Evolutionary conservation across 768 basidiomycete species (phyloP).

Genomic region (Tricholomella constricta): DNA sequence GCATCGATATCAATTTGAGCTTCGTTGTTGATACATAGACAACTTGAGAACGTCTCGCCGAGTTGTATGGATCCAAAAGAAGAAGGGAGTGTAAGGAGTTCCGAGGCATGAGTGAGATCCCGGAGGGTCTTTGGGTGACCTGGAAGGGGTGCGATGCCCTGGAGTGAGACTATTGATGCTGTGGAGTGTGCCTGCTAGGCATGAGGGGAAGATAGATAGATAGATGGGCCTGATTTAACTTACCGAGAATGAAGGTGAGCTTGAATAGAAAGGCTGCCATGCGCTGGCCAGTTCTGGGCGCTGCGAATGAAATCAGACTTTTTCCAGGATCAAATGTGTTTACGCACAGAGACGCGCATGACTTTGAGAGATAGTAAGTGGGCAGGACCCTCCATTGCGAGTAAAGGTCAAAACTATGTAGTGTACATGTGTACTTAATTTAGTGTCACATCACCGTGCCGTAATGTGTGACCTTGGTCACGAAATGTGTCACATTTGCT

Average conservation of each 20-base stretch:
- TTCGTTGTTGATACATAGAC: slow-evolving; percentile 83
- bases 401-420: too few relatives aligned
- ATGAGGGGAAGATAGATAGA: slow-evolving; percentile 1
- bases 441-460: neutral
- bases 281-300: slow-evolving; percentile 72
- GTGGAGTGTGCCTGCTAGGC: slow-evolving; percentile 63
- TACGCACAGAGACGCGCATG: slow-evolving; percentile 84
- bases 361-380: slow-evolving; percentile 82
- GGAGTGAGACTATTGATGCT: slow-evolving; percentile 73
- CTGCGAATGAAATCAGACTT: slow-evolving; percentile 36
- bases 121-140: slow-evolving; percentile 84
- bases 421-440: too few relatives aligned
- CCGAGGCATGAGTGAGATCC: slow-evolving; percentile 77
- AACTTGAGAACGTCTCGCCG: slow-evolving; percentile 86
- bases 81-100: slow-evolving; percentile 78
- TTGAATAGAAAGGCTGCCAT: slow-evolving; percentile 90
- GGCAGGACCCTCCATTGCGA: slow-evolving; percentile 52
- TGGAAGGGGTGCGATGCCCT: slow-evolving; percentile 67
- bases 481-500: slow-evolving; percentile 21
- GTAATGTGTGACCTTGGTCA: slow-evolving; percentile 14
- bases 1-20: slow-evolving; percentile 61
- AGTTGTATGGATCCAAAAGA: slow-evolving; percentile 87
- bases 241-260: slow-evolving; percentile 76
- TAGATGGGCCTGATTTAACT: slow-evolving; percentile 16
- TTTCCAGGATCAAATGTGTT: neutral